phyloP scores from a whole-genome alignment of 768 basidiomycete genomes.

The Suillus weaverae region DNA sequence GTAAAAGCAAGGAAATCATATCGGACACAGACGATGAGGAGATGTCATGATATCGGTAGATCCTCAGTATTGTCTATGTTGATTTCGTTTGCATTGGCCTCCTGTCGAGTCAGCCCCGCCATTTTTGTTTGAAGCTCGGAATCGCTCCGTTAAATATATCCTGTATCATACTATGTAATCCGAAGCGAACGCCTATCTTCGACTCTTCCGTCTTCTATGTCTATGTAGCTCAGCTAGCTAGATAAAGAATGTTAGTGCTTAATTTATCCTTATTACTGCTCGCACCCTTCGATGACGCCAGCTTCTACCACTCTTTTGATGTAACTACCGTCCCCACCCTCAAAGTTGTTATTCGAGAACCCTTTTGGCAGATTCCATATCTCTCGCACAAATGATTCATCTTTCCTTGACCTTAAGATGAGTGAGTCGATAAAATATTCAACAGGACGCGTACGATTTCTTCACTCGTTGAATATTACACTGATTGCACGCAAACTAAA shows the following conservation, averaged over 20 bases:
- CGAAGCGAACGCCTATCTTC: background rate
- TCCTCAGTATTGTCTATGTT: slow-evolving; percentile 12
- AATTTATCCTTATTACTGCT: background rate
- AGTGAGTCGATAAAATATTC: no score
- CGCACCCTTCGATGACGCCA: background rate
- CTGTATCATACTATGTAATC: background rate
- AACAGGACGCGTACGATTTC: no score
- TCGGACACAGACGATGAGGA: slow-evolving; percentile 53
- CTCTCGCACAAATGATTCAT: no score
- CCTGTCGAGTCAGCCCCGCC: background rate
- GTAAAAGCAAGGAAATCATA: slow-evolving; percentile 41
- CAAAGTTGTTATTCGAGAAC: no score
- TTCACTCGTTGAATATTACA: no score
- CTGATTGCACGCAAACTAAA: no score
- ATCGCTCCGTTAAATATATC: background rate
- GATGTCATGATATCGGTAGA: slow-evolving; percentile 48
- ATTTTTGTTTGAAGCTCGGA: background rate
- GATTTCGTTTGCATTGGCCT: slow-evolving; percentile 11
- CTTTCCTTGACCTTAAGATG: no score
- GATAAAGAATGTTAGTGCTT: background rate
- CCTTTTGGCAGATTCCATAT: no score
- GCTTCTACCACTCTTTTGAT: no score
- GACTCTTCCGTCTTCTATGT: background rate
- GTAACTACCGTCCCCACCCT: no score
- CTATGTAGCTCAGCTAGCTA: background rate